Evolutionary conservation across 768 basidiomycete genomes (phyloP), one percentile per base, ranked within the genome.

Genomic region (Psilocybe sp.): DNA sequence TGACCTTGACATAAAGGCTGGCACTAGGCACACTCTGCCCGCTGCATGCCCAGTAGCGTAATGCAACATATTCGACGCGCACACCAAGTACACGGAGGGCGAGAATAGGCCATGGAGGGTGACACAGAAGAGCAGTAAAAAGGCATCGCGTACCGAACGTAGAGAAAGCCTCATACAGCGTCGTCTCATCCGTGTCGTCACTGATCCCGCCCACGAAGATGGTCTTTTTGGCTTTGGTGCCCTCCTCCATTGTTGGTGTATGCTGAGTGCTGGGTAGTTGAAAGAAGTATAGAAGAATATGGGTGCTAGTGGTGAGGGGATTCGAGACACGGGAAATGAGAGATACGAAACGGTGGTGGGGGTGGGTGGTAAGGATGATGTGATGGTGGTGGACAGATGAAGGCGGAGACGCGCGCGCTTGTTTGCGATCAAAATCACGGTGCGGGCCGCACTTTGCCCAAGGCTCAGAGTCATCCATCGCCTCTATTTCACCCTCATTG

Each of bases 211-310:
- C 92, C 56, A 93, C 76, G 64, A 89, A 93, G 45, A 94, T 67
- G 33, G 92, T 92, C 69, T 87, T 89, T 67, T 92, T 93, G n/a
- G 81, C 70, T 68, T 84, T 89, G 18, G 85, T 79, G 52, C 89
- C 90, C 69, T 90, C 85, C 67, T 92, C 88, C 87, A 90, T 90
- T 56, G 37, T 49, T 23, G 53, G 16, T n/a, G 14, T 11, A n/a
- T 16, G 13, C 19, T 43, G 6, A 2, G 19, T 31, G 42, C 9
- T 32, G 42, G 28, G 48, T 19, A 43, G 18, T 32, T 14, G 33
- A 37, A 23, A 16, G 35, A 50, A 28, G 34, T 4, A 7, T 7
- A 28, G 23, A 36, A 20, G 37, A 14, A 5, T 20, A 38, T 7
- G 13, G 16, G 16, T 37, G 34, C 28, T 33, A 11, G 23, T 33